Percentiles rank a stretch among this genome's conserved stretches.
Evolutionary conservation across 73 alveolate species (phyloP).

Genomic region (Tetrahymena thermophila): DNA sequence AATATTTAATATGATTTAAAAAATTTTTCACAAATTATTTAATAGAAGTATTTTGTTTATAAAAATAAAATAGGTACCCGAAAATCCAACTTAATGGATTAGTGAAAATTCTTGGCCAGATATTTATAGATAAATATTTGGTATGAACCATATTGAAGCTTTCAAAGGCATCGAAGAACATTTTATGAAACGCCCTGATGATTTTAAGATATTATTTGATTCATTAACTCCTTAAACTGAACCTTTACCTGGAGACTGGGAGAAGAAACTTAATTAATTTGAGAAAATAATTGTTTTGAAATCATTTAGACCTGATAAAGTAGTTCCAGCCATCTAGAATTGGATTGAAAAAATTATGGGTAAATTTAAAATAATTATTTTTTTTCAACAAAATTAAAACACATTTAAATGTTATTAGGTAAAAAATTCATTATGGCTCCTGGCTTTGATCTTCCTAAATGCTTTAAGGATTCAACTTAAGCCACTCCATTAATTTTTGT

Average conservation of each 20-base stretch:
- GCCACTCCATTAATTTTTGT: slow-evolving; percentile 96
- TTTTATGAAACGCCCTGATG: slow-evolving; percentile 71
- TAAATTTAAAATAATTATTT: no score
- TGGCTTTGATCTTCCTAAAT: slow-evolving; percentile 77
- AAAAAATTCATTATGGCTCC: slow-evolving; percentile 84
- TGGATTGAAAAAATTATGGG: slow-evolving; percentile 68
- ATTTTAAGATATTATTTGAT: slow-evolving; percentile 78
- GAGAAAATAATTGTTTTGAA: slow-evolving; percentile 77
- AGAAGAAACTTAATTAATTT: slow-evolving; percentile 71
- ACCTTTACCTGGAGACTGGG: slow-evolving; percentile 92
- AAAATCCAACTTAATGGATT: slow-evolving; percentile 94
- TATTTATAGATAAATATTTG: slow-evolving; percentile 75
- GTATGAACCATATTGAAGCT: slow-evolving; percentile 68
- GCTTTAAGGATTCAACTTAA: slow-evolving; percentile 82
- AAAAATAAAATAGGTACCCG: slow-evolving; percentile 33
- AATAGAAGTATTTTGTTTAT: no score
- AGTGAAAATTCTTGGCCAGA: slow-evolving; percentile 95
- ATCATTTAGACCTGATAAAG: slow-evolving; percentile 88
- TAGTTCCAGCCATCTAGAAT: slow-evolving; percentile 71
- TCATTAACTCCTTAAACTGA: slow-evolving; percentile 83
- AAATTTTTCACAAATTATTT: no score
- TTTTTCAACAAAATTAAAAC: background rate
- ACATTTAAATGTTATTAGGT: slow-evolving; percentile 54
- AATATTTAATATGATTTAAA: no score
- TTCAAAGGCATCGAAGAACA: slow-evolving; percentile 78